Base-by-base conservation (phyloP, 495 filamentous ascomycete species). In the Massariosphaeria phaeospora region DNA sequence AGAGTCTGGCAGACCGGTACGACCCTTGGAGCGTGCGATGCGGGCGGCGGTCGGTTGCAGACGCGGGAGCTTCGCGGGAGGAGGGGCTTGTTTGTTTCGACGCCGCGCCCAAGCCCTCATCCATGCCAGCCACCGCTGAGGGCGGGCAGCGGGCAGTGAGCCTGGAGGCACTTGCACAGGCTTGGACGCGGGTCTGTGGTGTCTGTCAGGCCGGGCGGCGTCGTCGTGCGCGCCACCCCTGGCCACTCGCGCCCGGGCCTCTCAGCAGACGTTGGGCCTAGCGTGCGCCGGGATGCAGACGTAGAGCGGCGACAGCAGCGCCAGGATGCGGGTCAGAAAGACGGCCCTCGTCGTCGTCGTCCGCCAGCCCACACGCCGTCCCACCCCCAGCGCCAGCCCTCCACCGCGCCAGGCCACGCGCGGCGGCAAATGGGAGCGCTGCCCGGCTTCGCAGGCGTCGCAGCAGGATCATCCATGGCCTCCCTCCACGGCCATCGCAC, bases 371-470 rank as follows among this genome's bases (percentile, higher is more conserved):
- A 24, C 30, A 10, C 10, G 18, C 20, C 17, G 24, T 4, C 31
- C 38, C 21, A 20, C 18, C 30, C 15, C 21, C 29, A 49, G 20
- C 33, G n/a, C 24, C 10, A 23, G 13, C 24, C 18, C n/a, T 20
- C 17, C 23, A 15, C 6, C 23, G n/a, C 6, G 33, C 30, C 30
- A 30, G 36, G 12, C 6, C 24, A 21, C 25, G 18, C 44, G 45
- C 54, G 27, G 52, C 48, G 59, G 53, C 62, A 62, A 65, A 62
- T 65, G 52, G 58, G 48, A 61, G 23, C 26, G 26, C 57, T 12
- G 3, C 40, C 9, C 33, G 11, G 41, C 29, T 23, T 26, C 10
- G 13, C 12, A 34, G 6, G 10, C 9, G 10, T 12, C 17, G 5
- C 18, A 50, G 31, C 31, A 50, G 47, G 31, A 50, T 40, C 30